Base-by-base conservation (phyloP, 352 stramenopile species). In the Phytophthora palmivora region DNA sequence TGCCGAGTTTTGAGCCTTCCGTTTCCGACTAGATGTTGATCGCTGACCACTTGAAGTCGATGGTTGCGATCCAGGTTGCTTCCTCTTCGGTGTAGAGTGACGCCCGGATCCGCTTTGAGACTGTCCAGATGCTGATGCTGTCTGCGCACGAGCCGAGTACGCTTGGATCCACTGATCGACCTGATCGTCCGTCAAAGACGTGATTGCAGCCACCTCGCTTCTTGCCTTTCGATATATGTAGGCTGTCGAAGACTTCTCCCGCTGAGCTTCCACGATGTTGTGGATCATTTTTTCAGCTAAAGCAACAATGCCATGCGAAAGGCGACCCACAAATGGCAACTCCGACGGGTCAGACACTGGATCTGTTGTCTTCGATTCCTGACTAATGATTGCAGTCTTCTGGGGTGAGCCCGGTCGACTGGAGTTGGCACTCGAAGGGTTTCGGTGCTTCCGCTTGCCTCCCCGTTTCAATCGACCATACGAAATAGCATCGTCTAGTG, bases 401-500 rank as follows among this genome's bases (percentile, higher is more conserved):
- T 62, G 74, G 14, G 63, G 69, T 12, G 61, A 76, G 21, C 66
- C 63, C 43, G 61, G 61, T 10, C 71, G 66, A 46, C 62, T 76
- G 14, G 55, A 68, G 37, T 45, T 73, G 1, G 46, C 60, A 58
- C 64, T 76, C 2, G 68, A 53, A n/a, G 51, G 37, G 6, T 65
- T 70, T 21, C 65, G 55, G n/a, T 74, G 58, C 24, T 74, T 84
- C 4, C 82, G 81, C 51, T 88, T 88, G 15, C 69, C 64, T 21
- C 67, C 58, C 14, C 85, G 82, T 58, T 87, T 91, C 38, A 81
- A 62, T 21, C 84, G 79, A 18, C 89, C 72, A 30, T 93, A 95
- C 14, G 70, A 76, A 45, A 95, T 72, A 0, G 82, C 87, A 28
- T 95, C 85, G 39, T 95, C 87, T 22, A 95, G 54, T 1, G 87